Evolutionary conservation across 2,329 filamentous ascomycete genomes (phyloP).

Genomic region (Oidium heveae): DNA sequence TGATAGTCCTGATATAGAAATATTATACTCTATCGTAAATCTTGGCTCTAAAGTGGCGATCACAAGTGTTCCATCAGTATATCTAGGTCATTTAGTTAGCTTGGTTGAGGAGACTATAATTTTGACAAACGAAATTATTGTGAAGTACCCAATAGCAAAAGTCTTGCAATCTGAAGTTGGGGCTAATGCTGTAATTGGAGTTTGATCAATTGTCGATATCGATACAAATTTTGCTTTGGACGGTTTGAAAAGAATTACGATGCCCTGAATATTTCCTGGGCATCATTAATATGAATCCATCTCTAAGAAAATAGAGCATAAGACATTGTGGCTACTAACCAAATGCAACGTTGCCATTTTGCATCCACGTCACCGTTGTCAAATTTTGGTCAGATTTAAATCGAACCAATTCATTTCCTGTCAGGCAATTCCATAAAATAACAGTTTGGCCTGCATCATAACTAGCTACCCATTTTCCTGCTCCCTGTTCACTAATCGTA

Average conservation of each 20-base stretch:
- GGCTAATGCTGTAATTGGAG: constrained; percentile 81
- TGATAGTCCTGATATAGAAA: constrained; percentile 60
- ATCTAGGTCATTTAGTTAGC: constrained; percentile 25
- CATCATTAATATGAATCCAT: constrained; percentile 3
- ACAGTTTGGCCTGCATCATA: constrained; percentile 79
- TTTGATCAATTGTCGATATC: constrained; percentile 67
- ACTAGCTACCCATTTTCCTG: constrained; percentile 69
- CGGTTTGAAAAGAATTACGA: constrained; percentile 84
- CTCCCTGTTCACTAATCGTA: constrained; percentile 67
- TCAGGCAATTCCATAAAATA: constrained; percentile 91
- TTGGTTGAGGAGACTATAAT: neutral
- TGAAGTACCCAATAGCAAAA: constrained; percentile 68
- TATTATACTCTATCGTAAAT: constrained; percentile 82
- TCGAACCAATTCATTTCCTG: constrained; percentile 70
- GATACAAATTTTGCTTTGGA: constrained; percentile 82
- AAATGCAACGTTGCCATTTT: constrained; percentile 88
- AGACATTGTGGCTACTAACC: constrained; percentile 28
- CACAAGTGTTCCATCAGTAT: constrained; percentile 82
- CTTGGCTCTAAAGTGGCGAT: constrained; percentile 73
- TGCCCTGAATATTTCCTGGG: constrained; percentile 71
- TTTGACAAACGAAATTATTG: neutral
- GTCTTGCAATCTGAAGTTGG: constrained; percentile 76
- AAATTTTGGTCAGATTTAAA: constrained; percentile 81
- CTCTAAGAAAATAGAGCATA: neutral
- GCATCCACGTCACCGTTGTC: constrained; percentile 77